phyloP scores from a whole-genome alignment of 1,284 basidiomycete species.

The Naganishia sp. region DNA sequence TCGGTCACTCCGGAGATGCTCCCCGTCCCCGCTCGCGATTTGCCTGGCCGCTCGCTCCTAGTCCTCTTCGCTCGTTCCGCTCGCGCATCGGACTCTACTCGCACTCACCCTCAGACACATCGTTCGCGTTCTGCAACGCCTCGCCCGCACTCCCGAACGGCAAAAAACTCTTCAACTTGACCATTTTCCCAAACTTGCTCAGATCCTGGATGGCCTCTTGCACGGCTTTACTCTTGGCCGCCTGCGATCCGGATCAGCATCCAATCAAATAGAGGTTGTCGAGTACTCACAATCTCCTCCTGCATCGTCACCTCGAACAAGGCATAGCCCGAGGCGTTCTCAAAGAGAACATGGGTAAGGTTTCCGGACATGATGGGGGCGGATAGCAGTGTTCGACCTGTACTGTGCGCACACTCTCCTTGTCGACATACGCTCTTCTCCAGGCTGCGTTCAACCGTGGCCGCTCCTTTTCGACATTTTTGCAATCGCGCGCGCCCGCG shows the following conservation, averaged over 20 bases:
- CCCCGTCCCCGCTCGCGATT: not conserved
- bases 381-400: not conserved
- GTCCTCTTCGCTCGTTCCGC: slow-evolving; percentile 6
- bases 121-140: slow-evolving; percentile 94
- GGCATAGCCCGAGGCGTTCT: slow-evolving; percentile 92
- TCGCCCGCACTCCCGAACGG: slow-evolving; percentile 95
- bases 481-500: not conserved
- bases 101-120: slow-evolving; percentile 85
- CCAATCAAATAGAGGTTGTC: not conserved
- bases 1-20: not conserved
- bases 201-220: slow-evolving; percentile 86
- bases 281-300: slow-evolving; percentile 67
- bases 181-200: slow-evolving; percentile 91
- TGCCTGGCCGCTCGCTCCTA: slow-evolving; percentile 6
- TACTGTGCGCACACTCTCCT: not conserved
- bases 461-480: not conserved
- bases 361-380: slow-evolving; percentile 50
- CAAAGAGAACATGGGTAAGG: slow-evolving; percentile 84
- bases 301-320: slow-evolving; percentile 86
- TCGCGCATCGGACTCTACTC: not conserved
- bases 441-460: not conserved
- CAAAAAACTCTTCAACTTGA: slow-evolving; percentile 84
- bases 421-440: not conserved
- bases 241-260: slow-evolving; percentile 47
- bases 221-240: slow-evolving; percentile 74